Evolutionary conservation across 2,329 filamentous ascomycete genomes (phyloP), one percentile per base, ranked within the genome.

Genomic region (Aspergillus sp.): DNA sequence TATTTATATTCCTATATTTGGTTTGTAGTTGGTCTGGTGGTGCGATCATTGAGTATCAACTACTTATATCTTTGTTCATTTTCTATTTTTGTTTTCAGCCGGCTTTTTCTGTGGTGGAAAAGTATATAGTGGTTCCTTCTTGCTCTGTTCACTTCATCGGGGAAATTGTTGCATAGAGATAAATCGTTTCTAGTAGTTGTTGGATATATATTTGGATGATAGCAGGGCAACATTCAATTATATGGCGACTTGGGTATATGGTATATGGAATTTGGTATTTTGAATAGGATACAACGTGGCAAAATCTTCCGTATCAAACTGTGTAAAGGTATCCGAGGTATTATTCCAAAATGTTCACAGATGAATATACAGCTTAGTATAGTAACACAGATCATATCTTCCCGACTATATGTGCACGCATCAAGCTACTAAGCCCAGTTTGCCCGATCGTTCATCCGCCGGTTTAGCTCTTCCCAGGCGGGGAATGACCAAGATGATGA

Each of bases 401-500:
- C 10, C 13, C 19, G 10, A 45, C 3, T 23, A 23, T 45, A 45
- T 23, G 7, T 45, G 41, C 21, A 7, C 7, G 15, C 12, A 13
- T 9, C 23, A 12, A 13, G 32, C 12, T 36, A 45, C 21, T 21
- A 45, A 45, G 41, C 41, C 41, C 41, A 45, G 1, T 45, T 45
- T 7, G 41, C 41, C 9, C 41, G 41, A 15, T 45, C 25, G 25
- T 32, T 50, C 23, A 50, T 10, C 47, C 47, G 15, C 9, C 25
- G 15, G 6, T 30, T 19, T 4, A 15, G 17, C 32, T 50, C 47
- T 12, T 50, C 47, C 23, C 58, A 57, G 13, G 48, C 30, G 2
- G 57, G 52, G 4, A 59, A 17, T 23, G 38, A 49, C 62, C 62
- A 63, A 5, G 53, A 47, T 12, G 50, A 57, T 6, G 48, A 41